Evolutionary conservation across 2,329 filamentous ascomycete genomes (phyloP).

Genomic region (Sporothrix inflata): DNA sequence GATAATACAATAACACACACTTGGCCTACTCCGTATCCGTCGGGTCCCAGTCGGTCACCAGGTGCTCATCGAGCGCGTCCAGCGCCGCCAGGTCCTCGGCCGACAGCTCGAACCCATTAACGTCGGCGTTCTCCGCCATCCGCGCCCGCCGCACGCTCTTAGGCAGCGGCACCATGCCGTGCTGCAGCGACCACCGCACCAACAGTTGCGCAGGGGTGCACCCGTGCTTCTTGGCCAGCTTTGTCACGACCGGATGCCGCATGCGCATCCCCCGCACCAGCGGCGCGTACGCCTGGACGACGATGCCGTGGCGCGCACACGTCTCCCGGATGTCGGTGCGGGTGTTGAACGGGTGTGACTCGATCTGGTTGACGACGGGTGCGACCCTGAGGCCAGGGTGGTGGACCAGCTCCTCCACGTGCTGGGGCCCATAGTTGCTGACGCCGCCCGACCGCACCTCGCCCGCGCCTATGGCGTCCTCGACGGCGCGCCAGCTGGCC

Average conservation of each 20-base stretch:
- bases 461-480: constrained; percentile 73
- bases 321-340: constrained; percentile 66
- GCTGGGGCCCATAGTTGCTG: constrained; percentile 76
- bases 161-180: constrained; percentile 71
- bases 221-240: constrained; percentile 67
- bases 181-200: constrained; percentile 76
- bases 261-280: constrained; percentile 72
- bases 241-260: constrained; percentile 64
- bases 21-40: constrained; percentile 20
- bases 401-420: constrained; percentile 70
- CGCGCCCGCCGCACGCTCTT: constrained; percentile 69
- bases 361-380: constrained; percentile 78
- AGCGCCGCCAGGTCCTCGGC: constrained; percentile 65
- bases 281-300: constrained; percentile 79
- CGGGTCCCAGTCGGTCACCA: constrained; percentile 68
- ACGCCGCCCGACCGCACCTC: constrained; percentile 74
- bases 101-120: constrained; percentile 64
- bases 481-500: constrained; percentile 75
- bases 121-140: constrained; percentile 66
- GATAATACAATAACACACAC: too few relatives aligned
- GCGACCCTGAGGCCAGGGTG: constrained; percentile 57
- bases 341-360: constrained; percentile 83
- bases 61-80: constrained; percentile 69
- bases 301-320: constrained; percentile 67
- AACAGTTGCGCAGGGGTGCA: constrained; percentile 75